phyloP scores from a whole-genome alignment of 1,284 basidiomycete genomes.

The Ceratobasidium sp. region DNA sequence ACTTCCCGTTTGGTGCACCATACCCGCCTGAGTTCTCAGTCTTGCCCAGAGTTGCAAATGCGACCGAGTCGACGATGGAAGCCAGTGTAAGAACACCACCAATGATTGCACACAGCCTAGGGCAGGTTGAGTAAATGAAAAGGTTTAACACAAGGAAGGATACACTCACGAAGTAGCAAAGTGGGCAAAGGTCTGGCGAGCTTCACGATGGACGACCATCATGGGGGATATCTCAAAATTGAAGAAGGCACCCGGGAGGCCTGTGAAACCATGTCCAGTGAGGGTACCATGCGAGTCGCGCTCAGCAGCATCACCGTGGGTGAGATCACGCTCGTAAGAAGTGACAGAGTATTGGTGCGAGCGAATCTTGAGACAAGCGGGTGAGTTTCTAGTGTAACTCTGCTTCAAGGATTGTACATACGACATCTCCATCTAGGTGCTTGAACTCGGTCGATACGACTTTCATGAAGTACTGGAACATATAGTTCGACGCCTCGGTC shows the following conservation, averaged over 20 bases:
- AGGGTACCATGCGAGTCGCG: conserved; percentile 79
- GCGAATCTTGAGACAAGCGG: conserved; percentile 68
- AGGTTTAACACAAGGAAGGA: not conserved
- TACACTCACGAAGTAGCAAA: conserved; percentile 91
- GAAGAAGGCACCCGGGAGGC: conserved; percentile 89
- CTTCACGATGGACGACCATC: conserved; percentile 91
- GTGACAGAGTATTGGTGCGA: conserved; percentile 95
- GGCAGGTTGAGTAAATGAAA: not conserved
- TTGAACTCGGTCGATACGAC: conserved; percentile 94
- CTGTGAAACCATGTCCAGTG: conserved; percentile 84
- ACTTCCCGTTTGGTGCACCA: conserved; percentile 58
- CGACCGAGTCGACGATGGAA: conserved; percentile 88
- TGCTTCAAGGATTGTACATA: conserved; percentile 58
- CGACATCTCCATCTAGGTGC: conserved; percentile 80
- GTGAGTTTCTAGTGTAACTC: not conserved
- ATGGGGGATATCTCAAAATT: conserved; percentile 99
- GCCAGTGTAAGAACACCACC: conserved; percentile 97
- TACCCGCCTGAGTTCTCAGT: conserved; percentile 71
- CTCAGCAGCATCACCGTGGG: conserved; percentile 62
- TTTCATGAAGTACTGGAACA: conserved; percentile 99
- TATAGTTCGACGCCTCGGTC: conserved; percentile 81
- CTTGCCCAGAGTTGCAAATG: conserved; percentile 82
- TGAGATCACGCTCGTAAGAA: conserved; percentile 93
- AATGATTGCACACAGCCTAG: conserved; percentile 95
- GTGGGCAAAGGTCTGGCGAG: conserved; percentile 94